Base-by-base conservation (phyloP, 768 basidiomycete genomes). In the Amanita jacksonii region DNA sequence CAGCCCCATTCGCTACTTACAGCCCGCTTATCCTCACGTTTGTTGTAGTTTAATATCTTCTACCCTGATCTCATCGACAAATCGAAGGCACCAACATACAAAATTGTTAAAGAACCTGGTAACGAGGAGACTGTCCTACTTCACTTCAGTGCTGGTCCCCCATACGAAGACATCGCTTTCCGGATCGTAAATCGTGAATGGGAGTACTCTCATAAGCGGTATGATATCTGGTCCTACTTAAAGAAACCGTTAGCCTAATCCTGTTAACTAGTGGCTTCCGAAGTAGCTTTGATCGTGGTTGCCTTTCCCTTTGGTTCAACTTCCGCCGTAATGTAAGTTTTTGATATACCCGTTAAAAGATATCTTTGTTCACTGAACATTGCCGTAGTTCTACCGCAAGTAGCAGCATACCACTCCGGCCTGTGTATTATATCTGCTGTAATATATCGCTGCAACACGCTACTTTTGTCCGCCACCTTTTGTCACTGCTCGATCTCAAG, bases 31-130 rank as follows among this genome's bases (percentile, higher is more conserved):
- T 30, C 47, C 35, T 48, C 28, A 48, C 24, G 23, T 31, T 16
- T 3, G 20, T 37, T 43, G 8, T 45, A 84, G 79, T 93, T 93
- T 68, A 96, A 94, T 54, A 90, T 99, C 38, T 98, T 99, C 69
- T 99, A 98, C 61, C 96, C 96, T 0, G 96, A 98, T 65, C 80
- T 99, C 52, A 97, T 99, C 63, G 94, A 99, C 70, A 96, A 96
- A 62, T 79, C 86, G 24, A 92, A 93, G 63, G 90, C 96, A 0
- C 96, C 96, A 3, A 91, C 90, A 5, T 99, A 97, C 68, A 90
- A 88, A 61, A 88, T 97, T 48, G 76, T 96, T 62, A 88, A 89
- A 57, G 90, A 96, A 56, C 78, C 82, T 4, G 92, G 89, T 5
- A 96, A 98, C 58, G 89, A 92, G 48, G 96, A 99, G 44, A 98